phyloP scores from a whole-genome alignment of 371 early-diverging fungal species.

The Lichtheimia ornata region DNA sequence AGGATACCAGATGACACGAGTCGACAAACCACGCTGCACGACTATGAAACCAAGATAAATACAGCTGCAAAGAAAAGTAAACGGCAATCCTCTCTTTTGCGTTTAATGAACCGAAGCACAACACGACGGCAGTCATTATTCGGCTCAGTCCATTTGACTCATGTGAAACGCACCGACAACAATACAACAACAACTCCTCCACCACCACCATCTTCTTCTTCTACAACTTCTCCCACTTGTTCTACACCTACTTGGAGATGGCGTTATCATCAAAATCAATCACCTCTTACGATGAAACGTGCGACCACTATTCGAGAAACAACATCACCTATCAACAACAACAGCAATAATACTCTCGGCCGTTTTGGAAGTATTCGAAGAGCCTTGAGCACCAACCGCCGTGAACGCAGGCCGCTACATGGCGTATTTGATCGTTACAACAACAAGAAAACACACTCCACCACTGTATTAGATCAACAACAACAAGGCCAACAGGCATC shows the following conservation, averaged over 20 bases:
- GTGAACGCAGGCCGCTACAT: conserved; percentile 8
- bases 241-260: background rate
- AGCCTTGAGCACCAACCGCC: conserved; percentile 10
- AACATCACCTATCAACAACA: background rate
- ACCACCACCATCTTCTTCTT: background rate
- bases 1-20: background rate
- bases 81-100: conserved; percentile 16
- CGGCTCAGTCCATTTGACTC: conserved; percentile 8
- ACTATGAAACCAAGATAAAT: conserved; percentile 15
- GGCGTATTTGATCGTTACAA: conserved; percentile 14
- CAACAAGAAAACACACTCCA: background rate
- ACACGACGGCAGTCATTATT: conserved; percentile 6
- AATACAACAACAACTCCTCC: background rate
- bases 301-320: conserved; percentile 5
- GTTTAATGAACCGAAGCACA: conserved; percentile 13
- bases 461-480: background rate
- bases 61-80: conserved; percentile 5
- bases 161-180: conserved; percentile 9
- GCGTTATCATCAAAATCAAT: background rate
- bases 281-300: background rate
- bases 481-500: background rate
- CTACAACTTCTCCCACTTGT: too few relatives aligned
- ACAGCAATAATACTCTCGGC: background rate
- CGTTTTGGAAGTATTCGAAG: conserved; percentile 13
- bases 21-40: conserved; percentile 11